Evolutionary conservation across 257 asterid species (phyloP).

Genomic region (Solanum bulbocastanum): DNA sequence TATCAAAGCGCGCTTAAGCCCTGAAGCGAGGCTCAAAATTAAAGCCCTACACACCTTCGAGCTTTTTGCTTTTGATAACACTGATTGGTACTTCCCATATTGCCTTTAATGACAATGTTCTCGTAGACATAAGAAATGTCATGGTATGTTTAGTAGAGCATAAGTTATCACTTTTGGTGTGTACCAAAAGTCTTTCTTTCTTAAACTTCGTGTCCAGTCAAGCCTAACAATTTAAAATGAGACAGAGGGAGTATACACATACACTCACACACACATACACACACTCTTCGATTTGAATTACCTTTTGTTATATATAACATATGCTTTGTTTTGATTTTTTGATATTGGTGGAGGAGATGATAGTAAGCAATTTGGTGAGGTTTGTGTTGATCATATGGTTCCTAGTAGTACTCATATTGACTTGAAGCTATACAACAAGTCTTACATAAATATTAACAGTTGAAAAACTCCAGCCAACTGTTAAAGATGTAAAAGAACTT

Average conservation of each 20-base stretch:
- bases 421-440: conserved; percentile 44
- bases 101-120: not conserved
- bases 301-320: not conserved
- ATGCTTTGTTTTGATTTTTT: not conserved
- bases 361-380: conserved; percentile 29
- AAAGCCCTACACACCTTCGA: too few species aligned
- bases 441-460: conserved; percentile 44
- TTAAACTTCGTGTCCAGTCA: not conserved
- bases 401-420: conserved; percentile 32
- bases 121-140: not conserved
- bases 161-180: not conserved
- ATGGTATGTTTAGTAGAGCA: not conserved
- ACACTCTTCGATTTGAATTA: not conserved
- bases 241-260: not conserved
- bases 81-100: not conserved
- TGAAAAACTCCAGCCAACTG: conserved; percentile 34
- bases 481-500: conserved; percentile 25
- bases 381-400: conserved; percentile 34
- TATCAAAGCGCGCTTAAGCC: too few species aligned
- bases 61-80: too few species aligned
- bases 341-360: conserved; percentile 22
- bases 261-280: not conserved
- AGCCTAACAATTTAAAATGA: not conserved
- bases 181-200: not conserved
- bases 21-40: too few species aligned